These are phyloP conservation scores for Cordyceps cicadae DNA, from an alignment of 2,329 filamentous ascomycete genomes.

Conservation along the genomic window DNA sequence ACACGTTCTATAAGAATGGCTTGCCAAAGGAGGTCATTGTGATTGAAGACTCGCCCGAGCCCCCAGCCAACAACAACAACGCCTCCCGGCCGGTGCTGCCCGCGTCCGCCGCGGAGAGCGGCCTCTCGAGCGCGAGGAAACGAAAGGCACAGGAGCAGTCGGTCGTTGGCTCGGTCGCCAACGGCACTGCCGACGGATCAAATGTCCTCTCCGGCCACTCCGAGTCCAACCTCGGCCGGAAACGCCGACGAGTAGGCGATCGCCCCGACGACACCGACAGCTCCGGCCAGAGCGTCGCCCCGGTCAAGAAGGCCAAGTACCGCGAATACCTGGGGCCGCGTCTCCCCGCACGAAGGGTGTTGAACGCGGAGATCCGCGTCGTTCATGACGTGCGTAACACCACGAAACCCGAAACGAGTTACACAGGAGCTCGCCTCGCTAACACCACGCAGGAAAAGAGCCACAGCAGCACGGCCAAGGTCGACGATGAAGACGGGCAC, in stretches of 20 bases:
- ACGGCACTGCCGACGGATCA: neutral
- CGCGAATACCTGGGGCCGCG: conserved; percentile 4
- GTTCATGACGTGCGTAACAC: conserved; percentile 44
- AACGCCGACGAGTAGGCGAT: conserved; percentile 3
- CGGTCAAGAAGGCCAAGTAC: conserved; percentile 1
- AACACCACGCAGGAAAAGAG: conserved; percentile 14
- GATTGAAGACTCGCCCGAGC: conserved; percentile 58
- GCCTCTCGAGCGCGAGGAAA: conserved; percentile 3
- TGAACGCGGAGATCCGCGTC: conserved; percentile 30
- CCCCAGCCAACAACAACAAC: conserved; percentile 21
- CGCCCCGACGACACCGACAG: neutral
- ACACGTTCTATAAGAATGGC: conserved; percentile 67
- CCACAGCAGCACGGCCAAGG: conserved; percentile 51
- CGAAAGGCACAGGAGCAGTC: neutral
- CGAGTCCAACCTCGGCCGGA: conserved; percentile 5
- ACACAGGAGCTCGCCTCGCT: neutral
- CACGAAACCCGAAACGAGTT: neutral
- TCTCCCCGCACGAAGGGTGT: neutral
- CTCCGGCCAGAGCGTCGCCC: neutral
- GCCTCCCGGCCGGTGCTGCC: neutral
- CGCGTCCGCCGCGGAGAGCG: neutral
- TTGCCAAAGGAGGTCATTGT: conserved; percentile 69
- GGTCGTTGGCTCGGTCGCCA: neutral
- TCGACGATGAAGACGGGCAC: conserved; percentile 86
- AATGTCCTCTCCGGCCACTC: neutral